These are phyloP conservation scores for Phytophthora macrochlamydospora DNA, from an alignment of 352 stramenopile species.

Conservation along the genomic window DNA sequence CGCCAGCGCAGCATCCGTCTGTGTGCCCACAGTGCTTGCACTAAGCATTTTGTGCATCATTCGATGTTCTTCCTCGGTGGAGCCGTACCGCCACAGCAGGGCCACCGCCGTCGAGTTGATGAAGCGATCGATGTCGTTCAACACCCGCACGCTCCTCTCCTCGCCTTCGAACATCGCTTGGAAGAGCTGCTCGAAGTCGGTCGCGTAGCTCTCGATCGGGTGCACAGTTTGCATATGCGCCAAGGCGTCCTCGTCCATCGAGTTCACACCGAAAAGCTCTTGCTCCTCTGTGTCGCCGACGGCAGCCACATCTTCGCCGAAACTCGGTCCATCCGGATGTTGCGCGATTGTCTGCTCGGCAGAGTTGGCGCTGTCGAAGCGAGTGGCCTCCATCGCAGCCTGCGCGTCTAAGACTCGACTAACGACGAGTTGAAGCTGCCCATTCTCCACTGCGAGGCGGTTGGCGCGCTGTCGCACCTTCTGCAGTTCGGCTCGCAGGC, in stretches of 20 bases:
- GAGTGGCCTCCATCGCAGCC: constrained; percentile 29
- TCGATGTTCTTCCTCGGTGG: constrained; percentile 48
- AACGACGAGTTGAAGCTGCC: constrained; percentile 49
- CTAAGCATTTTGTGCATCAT: constrained; percentile 67
- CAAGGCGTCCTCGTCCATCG: constrained; percentile 39
- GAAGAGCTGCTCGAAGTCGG: constrained; percentile 69
- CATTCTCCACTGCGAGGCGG: constrained; percentile 57
- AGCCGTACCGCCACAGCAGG: constrained; percentile 72
- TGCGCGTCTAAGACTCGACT: constrained; percentile 38
- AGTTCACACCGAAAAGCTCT: constrained; percentile 48
- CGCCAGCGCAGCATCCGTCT: constrained; percentile 31
- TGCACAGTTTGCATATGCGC: constrained; percentile 43
- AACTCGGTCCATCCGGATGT: constrained; percentile 15
- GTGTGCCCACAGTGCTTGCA: constrained; percentile 36
- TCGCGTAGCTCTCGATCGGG: constrained; percentile 55
- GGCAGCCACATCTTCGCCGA: constrained; percentile 40
- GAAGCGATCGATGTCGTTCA: constrained; percentile 72
- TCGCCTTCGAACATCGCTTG: constrained; percentile 46
- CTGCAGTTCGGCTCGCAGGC: constrained; percentile 60
- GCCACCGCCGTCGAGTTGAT: constrained; percentile 71
- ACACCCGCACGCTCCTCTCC: constrained; percentile 36
- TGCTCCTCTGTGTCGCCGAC: constrained; percentile 48
- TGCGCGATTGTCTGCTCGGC: constrained; percentile 10
- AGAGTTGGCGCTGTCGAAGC: constrained; percentile 22
- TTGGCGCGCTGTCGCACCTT: constrained; percentile 55